Evolutionary conservation across 257 asterid species (phyloP).

Genomic region (Ehretia macrophylla): DNA sequence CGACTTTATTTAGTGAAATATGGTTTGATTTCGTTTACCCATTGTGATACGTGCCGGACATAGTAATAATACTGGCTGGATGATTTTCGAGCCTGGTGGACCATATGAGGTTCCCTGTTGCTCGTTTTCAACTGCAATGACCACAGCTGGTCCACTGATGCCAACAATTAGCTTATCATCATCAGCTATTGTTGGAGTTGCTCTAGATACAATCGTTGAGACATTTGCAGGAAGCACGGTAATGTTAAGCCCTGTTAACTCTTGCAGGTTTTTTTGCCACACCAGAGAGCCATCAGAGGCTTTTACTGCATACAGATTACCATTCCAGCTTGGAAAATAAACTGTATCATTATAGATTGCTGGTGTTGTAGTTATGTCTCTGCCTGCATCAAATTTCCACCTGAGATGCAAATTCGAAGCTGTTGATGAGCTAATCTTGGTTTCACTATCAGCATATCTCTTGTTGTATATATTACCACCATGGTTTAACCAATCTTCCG

Average conservation of each 20-base stretch:
- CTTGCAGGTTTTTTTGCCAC: slow-evolving; percentile 33
- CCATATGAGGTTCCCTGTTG: slow-evolving; percentile 47
- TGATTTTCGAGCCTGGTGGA: slow-evolving; percentile 37
- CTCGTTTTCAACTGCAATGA: slow-evolving; percentile 33
- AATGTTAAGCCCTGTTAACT: slow-evolving; percentile 32
- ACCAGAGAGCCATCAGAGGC: slow-evolving; percentile 34
- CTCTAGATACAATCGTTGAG: slow-evolving; percentile 23
- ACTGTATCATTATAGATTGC: slow-evolving; percentile 26
- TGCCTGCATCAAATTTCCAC: slow-evolving; percentile 46
- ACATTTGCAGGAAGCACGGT: slow-evolving; percentile 12
- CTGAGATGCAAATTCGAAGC: slow-evolving; percentile 30
- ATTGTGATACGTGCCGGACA: slow-evolving; percentile 52
- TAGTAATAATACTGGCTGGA: slow-evolving; percentile 41
- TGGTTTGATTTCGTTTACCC: too few species aligned
- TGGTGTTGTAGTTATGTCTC: slow-evolving; percentile 36
- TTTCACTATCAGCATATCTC: slow-evolving; percentile 31
- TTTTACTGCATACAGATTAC: slow-evolving; percentile 40
- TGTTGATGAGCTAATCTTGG: slow-evolving; percentile 31
- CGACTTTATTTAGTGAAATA: too few species aligned
- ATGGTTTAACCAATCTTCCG: slow-evolving; percentile 42
- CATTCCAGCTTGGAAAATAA: slow-evolving; percentile 54
- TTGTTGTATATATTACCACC: slow-evolving; percentile 51
- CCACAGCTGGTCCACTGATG: slow-evolving; percentile 45
- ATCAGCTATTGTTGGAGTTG: slow-evolving; percentile 42
- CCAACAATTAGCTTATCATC: slow-evolving; percentile 43